Conservation (phyloP, 495 filamentous ascomycete genomes). For the Aspergillus carlsbadensis region DNA sequence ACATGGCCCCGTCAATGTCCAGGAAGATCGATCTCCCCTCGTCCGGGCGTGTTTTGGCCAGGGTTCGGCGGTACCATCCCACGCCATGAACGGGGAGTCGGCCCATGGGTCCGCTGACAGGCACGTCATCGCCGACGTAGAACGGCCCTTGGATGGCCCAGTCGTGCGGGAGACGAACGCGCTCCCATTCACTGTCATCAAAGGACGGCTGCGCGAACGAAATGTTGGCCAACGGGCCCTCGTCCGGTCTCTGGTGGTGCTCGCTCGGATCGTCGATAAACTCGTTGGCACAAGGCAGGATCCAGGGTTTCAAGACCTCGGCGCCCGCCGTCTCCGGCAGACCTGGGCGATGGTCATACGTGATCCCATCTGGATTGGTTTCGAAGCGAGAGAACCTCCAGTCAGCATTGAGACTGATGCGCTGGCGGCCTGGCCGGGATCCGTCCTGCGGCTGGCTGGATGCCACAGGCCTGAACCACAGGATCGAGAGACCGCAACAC, state of each 20-base stretch:
- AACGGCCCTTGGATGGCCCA: constrained; percentile 11
- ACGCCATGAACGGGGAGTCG: constrained; percentile 2
- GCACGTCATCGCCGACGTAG: not conserved
- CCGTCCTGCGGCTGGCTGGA: too few relatives aligned
- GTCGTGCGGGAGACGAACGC: not conserved
- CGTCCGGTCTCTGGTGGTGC: not conserved
- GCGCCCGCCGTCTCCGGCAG: too few relatives aligned
- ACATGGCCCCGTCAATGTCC: constrained; percentile 9
- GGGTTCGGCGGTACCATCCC: constrained; percentile 6
- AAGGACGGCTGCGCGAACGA: not conserved
- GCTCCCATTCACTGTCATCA: constrained; percentile 4
- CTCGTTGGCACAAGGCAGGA: too few relatives aligned
- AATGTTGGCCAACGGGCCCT: not conserved
- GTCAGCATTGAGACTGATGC: not conserved
- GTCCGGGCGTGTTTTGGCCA: not conserved
- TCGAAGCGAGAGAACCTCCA: constrained; percentile 4
- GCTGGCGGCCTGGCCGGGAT: too few relatives aligned
- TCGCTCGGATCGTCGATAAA: not conserved
- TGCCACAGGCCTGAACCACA: too few relatives aligned
- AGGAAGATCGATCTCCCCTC: not conserved
- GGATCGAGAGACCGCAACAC: too few relatives aligned
- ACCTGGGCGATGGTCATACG: not conserved
- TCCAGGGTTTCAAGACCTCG: too few relatives aligned
- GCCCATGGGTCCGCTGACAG: not conserved
- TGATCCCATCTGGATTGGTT: not conserved